Evolutionary conservation across 352 stramenopile genomes (phyloP).

Genomic region (Pythium myriotylum): DNA sequence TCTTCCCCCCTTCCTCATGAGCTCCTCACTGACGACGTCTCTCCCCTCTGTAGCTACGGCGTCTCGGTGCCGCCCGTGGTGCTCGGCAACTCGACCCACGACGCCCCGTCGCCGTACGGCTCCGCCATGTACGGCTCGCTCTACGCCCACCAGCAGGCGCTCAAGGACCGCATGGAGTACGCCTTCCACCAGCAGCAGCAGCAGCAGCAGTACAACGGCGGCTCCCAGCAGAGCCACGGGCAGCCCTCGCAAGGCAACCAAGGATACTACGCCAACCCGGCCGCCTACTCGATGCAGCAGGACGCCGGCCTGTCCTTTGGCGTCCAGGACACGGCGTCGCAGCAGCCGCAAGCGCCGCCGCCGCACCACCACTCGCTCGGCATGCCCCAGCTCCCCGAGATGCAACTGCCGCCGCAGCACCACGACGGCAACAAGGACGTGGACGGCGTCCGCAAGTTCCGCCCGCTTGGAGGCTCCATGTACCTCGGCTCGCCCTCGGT

Average conservation of each 20-base stretch:
- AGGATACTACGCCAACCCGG: slow-evolving; percentile 11
- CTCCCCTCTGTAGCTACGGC: slow-evolving; percentile 16
- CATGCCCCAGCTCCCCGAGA: slow-evolving; percentile 29
- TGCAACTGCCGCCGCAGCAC: slow-evolving; percentile 25
- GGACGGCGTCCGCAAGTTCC: slow-evolving; percentile 24
- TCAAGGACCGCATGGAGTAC: slow-evolving; percentile 28
- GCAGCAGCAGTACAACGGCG: slow-evolving; percentile 22
- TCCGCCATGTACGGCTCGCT: slow-evolving; percentile 23
- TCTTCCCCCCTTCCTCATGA: no score
- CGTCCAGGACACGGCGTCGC: slow-evolving; percentile 1
- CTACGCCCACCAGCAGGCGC: slow-evolving; percentile 21
- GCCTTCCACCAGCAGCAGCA: slow-evolving; percentile 18
- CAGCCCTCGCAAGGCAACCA: not conserved
- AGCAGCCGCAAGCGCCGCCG: slow-evolving; percentile 15
- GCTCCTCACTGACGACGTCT: not conserved
- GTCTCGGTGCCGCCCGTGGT: slow-evolving; percentile 21
- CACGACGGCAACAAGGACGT: slow-evolving; percentile 22
- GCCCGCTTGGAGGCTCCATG: slow-evolving; percentile 14
- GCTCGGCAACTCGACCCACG: slow-evolving; percentile 22
- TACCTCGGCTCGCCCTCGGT: slow-evolving; percentile 24
- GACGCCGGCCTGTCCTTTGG: slow-evolving; percentile 20
- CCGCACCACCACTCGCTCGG: slow-evolving; percentile 21
- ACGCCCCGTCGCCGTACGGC: slow-evolving; percentile 15
- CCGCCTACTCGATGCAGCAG: slow-evolving; percentile 17
- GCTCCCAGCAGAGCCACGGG: no score